phyloP scores from a whole-genome alignment of 768 basidiomycete species.

The Phylloporus scabripes region DNA sequence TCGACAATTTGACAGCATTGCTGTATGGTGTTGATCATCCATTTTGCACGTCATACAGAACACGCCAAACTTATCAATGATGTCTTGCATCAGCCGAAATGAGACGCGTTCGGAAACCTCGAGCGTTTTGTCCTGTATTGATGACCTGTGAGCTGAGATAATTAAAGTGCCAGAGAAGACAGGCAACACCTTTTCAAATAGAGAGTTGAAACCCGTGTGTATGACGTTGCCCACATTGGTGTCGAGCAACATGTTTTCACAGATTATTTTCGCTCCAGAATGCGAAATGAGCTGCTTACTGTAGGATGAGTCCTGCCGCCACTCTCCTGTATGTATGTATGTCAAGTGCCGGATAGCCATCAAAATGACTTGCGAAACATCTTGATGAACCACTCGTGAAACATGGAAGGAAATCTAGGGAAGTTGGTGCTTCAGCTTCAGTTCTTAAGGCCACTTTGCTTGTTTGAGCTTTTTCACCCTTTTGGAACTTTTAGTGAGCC shows the following conservation, averaged over 20 bases:
- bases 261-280: constrained; percentile 13
- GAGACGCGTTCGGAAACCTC: constrained; percentile 91
- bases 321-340: constrained; percentile 86
- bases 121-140: constrained; percentile 62
- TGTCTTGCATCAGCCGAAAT: constrained; percentile 90
- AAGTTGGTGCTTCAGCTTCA: too few species aligned
- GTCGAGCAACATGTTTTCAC: constrained; percentile 95
- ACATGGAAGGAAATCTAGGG: constrained; percentile 66
- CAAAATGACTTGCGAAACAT: constrained; percentile 95
- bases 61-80: constrained; percentile 87
- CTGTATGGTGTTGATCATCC: constrained; percentile 21
- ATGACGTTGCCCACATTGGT: constrained; percentile 82
- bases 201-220: constrained; percentile 96
- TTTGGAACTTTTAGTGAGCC: too few species aligned
- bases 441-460: too few species aligned
- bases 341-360: constrained; percentile 85
- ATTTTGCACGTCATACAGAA: constrained; percentile 72
- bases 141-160: background rate
- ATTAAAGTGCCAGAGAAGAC: background rate
- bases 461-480: too few species aligned
- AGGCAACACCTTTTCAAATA: constrained; percentile 80
- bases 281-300: constrained; percentile 40
- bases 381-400: constrained; percentile 96
- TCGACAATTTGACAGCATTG: constrained; percentile 44
- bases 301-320: constrained; percentile 90